Percentiles rank a stretch among this genome's conserved stretches.
These are phyloP conservation scores for Euphorbia tirucalli DNA, from an alignment of 345 rosid genomes.

Conservation along the genomic window DNA sequence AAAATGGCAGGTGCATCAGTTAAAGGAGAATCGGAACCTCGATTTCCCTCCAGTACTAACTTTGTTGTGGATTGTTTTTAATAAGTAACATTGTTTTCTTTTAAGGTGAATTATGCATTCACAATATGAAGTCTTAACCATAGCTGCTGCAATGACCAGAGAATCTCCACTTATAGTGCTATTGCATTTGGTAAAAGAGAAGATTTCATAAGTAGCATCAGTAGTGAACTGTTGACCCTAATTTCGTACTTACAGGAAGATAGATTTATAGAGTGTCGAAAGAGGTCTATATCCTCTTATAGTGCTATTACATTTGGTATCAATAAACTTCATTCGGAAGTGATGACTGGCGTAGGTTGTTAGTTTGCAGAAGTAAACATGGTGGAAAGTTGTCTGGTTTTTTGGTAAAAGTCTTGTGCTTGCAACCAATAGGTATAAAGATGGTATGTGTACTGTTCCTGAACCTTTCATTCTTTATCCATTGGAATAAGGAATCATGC, in stretches of 20 bases:
- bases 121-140: not conserved
- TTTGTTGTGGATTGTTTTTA: not conserved
- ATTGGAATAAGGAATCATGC: too few species aligned
- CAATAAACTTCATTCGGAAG: not conserved
- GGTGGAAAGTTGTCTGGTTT: too few species aligned
- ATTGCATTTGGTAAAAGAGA: not conserved
- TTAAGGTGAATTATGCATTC: too few species aligned
- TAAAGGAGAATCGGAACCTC: not conserved
- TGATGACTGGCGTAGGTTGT: not conserved
- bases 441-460: too few species aligned
- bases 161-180: not conserved
- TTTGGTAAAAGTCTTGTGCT: too few species aligned
- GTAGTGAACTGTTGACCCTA: not conserved
- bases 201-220: not conserved
- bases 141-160: not conserved
- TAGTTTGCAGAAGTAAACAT: too few species aligned
- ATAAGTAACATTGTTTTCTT: not conserved
- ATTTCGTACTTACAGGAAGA: not conserved
- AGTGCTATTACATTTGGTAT: not conserved
- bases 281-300: not conserved
- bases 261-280: conserved; percentile 1
- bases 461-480: too few species aligned
- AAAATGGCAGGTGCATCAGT: not conserved
- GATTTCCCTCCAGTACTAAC: not conserved
- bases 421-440: too few species aligned